These are phyloP conservation scores for Malassezia slooffiae DNA, from an alignment of 1,284 basidiomycete genomes.

Conservation along the genomic window DNA sequence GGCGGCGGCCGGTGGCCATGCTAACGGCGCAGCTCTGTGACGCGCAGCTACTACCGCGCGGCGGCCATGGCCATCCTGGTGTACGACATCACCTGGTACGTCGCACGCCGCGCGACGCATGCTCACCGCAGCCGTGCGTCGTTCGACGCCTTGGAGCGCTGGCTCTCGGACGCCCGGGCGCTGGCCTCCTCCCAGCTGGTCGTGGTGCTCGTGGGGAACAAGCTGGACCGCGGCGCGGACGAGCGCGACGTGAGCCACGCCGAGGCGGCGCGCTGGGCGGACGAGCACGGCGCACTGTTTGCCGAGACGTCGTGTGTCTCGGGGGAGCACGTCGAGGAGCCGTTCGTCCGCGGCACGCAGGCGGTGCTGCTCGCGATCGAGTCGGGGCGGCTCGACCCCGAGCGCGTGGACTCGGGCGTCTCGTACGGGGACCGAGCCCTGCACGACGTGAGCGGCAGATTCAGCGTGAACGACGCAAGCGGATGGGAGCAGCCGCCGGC, in stretches of 20 bases:
- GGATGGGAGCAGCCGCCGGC: background rate
- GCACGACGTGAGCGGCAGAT: too few species aligned
- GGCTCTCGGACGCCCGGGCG: conserved; percentile 83
- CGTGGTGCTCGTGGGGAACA: conserved; percentile 86
- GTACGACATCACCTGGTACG: conserved; percentile 84
- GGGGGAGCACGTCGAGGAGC: conserved; percentile 85
- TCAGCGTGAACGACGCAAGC: too few species aligned
- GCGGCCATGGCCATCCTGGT: conserved; percentile 66
- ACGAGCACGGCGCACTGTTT: conserved; percentile 67
- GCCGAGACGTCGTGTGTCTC: conserved; percentile 82
- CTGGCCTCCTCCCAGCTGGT: conserved; percentile 76
- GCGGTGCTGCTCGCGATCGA: conserved; percentile 88
- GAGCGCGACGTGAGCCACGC: conserved; percentile 85
- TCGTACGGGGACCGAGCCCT: conserved; percentile 74
- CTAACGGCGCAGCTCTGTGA: too few species aligned
- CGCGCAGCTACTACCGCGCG: conserved; percentile 88
- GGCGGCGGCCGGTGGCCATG: too few species aligned
- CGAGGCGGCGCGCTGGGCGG: conserved; percentile 87
- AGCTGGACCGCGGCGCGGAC: conserved; percentile 74
- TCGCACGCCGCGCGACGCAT: background rate
- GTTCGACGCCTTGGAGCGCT: conserved; percentile 67
- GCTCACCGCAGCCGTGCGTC: conserved; percentile 50
- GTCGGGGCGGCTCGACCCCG: conserved; percentile 78
- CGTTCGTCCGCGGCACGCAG: conserved; percentile 78
- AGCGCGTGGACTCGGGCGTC: conserved; percentile 82